Conservation (phyloP, 2,329 filamentous ascomycete species). For the Endoconidiophora polonica region DNA sequence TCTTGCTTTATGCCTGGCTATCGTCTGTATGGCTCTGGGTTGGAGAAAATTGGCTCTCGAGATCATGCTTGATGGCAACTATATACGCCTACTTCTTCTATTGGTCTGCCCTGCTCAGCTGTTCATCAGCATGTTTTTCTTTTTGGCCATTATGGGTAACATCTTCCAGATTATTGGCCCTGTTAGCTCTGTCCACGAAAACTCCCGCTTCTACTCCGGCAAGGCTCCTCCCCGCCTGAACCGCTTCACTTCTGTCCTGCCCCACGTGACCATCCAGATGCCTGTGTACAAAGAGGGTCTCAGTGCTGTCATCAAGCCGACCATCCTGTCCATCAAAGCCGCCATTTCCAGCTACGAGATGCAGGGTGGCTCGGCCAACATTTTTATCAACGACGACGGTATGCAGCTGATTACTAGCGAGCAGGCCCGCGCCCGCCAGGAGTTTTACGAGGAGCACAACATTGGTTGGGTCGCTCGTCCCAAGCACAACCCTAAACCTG, state of each 20-base stretch:
- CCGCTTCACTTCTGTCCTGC: conserved; percentile 20
- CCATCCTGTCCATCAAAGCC: conserved; percentile 29
- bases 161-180: conserved; percentile 33
- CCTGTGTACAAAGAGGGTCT: conserved; percentile 27
- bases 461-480: conserved; percentile 40
- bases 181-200: conserved; percentile 25
- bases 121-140: conserved; percentile 39
- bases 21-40: conserved; percentile 38
- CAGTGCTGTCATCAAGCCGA: conserved; percentile 29
- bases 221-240: conserved; percentile 20
- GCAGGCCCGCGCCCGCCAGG: conserved; percentile 24
- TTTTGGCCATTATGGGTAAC: conserved; percentile 24
- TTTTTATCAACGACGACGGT: conserved; percentile 48
- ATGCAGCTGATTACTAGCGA: conserved; percentile 35
- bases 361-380: conserved; percentile 28
- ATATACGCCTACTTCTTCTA: conserved; percentile 36
- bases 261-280: conserved; percentile 29
- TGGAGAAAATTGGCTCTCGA: conserved; percentile 39
- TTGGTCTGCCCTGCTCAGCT: conserved; percentile 35
- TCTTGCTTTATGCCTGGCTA: conserved; percentile 34
- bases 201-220: conserved; percentile 29
- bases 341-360: conserved; percentile 34
- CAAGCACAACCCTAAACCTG: conserved; percentile 33
- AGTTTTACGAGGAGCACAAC: conserved; percentile 40
- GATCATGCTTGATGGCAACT: conserved; percentile 34